These are phyloP conservation scores for Aspergillus viridinutans DNA, from an alignment of 2,329 filamentous ascomycete species.

Conservation along the genomic window DNA sequence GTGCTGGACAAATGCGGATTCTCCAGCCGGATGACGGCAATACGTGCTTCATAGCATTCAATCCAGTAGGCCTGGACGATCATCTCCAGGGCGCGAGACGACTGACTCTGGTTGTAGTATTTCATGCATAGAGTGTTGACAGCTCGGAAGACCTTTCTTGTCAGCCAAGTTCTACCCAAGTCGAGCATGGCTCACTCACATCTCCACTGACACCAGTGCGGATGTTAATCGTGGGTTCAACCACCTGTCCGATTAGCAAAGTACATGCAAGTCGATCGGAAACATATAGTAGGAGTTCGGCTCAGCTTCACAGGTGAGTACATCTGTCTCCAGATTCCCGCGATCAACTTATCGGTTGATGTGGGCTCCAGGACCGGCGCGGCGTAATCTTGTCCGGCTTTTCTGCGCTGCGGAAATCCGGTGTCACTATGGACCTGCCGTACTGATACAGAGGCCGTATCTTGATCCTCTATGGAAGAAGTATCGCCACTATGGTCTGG, in stretches of 20 bases:
- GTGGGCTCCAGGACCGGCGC: constrained; percentile 45
- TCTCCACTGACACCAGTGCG: constrained; percentile 16
- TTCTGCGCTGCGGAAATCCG: constrained; percentile 22
- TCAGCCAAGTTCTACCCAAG: not conserved
- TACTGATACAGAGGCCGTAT: not conserved
- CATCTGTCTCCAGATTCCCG: constrained; percentile 49
- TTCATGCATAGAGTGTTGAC: constrained; percentile 21
- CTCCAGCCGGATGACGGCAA: constrained; percentile 39
- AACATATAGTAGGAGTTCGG: constrained; percentile 12
- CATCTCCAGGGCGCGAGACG: constrained; percentile 55
- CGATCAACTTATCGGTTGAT: constrained; percentile 46
- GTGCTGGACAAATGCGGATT: constrained; percentile 41
- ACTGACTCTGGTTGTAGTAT: constrained; percentile 44
- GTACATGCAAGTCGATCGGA: not conserved
- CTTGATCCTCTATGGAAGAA: not conserved
- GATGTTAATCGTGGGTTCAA: constrained; percentile 13
- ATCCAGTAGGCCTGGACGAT: constrained; percentile 57
- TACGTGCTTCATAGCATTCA: constrained; percentile 52
- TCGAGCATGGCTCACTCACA: constrained; percentile 1
- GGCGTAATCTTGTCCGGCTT: constrained; percentile 20
- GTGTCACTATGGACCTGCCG: constrained; percentile 24
- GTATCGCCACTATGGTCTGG: not conserved
- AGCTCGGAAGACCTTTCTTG: constrained; percentile 16
- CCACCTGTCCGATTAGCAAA: constrained; percentile 1
- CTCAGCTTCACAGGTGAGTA: constrained; percentile 26